Conservation (phyloP, 495 filamentous ascomycete genomes). For the Trichoderma virens region DNA sequence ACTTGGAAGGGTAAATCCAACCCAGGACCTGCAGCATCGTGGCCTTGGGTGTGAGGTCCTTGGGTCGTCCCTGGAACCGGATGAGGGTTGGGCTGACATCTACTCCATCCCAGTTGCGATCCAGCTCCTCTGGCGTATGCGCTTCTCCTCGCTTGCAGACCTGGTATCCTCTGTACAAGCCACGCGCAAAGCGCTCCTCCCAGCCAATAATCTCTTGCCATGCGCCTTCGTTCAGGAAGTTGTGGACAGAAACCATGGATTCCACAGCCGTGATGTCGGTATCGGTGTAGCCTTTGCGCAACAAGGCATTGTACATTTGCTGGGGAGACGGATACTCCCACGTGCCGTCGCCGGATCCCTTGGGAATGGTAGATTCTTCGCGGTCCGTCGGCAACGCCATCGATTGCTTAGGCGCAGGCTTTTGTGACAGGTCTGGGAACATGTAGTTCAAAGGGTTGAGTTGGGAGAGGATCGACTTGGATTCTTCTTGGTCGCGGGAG, state of each 20-base stretch:
- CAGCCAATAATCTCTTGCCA: constrained; percentile 90
- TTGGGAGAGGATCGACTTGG: constrained; percentile 52
- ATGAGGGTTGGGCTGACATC: constrained; percentile 58
- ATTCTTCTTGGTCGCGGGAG: constrained; percentile 26
- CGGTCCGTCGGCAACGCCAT: constrained; percentile 66
- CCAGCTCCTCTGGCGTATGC: constrained; percentile 25
- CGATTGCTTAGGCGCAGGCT: constrained; percentile 62
- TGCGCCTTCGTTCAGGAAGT: constrained; percentile 95
- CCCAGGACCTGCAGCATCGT: constrained; percentile 70
- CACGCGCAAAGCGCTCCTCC: constrained; percentile 76
- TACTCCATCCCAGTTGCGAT: constrained; percentile 31
- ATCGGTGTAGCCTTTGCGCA: constrained; percentile 91
- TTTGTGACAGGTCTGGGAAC: constrained; percentile 78
- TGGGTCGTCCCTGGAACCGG: constrained; percentile 78
- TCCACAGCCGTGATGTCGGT: constrained; percentile 91
- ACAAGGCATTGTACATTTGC: constrained; percentile 98
- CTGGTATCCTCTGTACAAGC: constrained; percentile 63
- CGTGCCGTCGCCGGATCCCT: constrained; percentile 63
- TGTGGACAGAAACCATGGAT: constrained; percentile 94
- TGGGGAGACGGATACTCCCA: constrained; percentile 99
- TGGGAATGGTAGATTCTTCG: constrained; percentile 78
- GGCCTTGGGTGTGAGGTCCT: constrained; percentile 87
- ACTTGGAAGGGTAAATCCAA: constrained; percentile 68
- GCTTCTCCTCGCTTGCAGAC: constrained; percentile 67
- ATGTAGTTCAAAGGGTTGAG: constrained; percentile 96